Evolutionary conservation across 495 filamentous ascomycete species (phyloP), one percentile per base, ranked within the genome.

Genomic region (Aspergillus asperescens): DNA sequence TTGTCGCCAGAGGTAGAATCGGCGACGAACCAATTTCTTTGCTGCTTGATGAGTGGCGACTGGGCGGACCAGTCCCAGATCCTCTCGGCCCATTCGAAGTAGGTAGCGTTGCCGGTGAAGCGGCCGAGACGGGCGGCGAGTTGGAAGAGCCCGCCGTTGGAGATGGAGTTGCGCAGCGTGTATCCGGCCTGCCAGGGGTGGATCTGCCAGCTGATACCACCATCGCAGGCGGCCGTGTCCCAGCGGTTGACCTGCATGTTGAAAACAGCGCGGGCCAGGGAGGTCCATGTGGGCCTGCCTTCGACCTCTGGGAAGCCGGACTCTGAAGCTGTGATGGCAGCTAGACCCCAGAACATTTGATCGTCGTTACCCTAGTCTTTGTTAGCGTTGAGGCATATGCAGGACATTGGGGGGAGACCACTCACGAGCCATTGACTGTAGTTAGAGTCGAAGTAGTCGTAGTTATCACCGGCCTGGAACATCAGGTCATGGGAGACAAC

Each of bases 231-330:
- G 0, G 40, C 39, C 3, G 48, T 68, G 50, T 78, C 67, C 76
- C 76, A 80, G 20, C 76, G 75, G 32, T 48, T 43, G 8, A 64
- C 77, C 59, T 86, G 84, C 39, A 79, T 77, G 58, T 87, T 84
- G 73, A 87, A 87, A 13, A 86, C 86, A 43, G 78, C 82, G 68
- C 88, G 85, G 9, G 83, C 86, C 5, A 90, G 75, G 10, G 81
- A 79, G 20, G 85, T 73, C 83, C 81, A 88, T 52, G 82, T 81
- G 12, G 80, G 82, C 55, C 83, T 58, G 51, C 77, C 71, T 1
- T 44, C 23, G 7, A 64, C 55, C 13, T 71, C 70, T 24, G 75
- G 70, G 47, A 71, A 72, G 27, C 70, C 69, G 18, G 58, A 55
- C 55, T 79, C 76, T 7, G 74, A 75, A 9, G 74, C 75, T 12